These are phyloP conservation scores for Lachancea dasiensis DNA, from an alignment of 805 yeast species.

Conservation along the genomic window DNA sequence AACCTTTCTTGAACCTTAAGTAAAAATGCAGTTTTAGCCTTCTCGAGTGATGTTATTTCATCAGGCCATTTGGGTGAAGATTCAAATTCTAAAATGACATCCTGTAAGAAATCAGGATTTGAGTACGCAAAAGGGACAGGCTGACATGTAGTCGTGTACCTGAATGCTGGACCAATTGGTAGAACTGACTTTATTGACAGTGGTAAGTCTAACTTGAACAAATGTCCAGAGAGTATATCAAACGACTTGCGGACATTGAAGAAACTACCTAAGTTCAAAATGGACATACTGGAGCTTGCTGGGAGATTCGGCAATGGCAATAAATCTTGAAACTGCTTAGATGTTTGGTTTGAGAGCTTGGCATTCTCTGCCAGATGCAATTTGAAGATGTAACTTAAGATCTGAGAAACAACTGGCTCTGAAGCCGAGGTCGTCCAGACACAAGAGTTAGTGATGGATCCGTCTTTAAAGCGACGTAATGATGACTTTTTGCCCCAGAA, in stretches of 20 bases:
- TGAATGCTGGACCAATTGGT: constrained; percentile 68
- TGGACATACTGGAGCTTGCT: constrained; percentile 49
- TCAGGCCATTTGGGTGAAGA: constrained; percentile 94
- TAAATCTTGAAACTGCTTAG: constrained; percentile 42
- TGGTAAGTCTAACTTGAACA: constrained; percentile 57
- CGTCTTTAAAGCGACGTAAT: constrained; percentile 88
- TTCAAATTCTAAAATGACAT: constrained; percentile 80
- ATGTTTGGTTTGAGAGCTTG: constrained; percentile 29
- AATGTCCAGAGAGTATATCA: constrained; percentile 49
- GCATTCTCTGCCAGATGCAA: constrained; percentile 50
- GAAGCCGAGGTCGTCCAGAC: constrained; percentile 62
- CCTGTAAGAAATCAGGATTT: constrained; percentile 74
- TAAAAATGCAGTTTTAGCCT: constrained; percentile 85
- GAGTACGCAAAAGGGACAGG: constrained; percentile 80
- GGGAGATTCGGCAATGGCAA: constrained; percentile 59
- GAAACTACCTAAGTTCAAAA: constrained; percentile 38
- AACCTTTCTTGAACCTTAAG: constrained; percentile 54
- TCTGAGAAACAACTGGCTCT: constrained; percentile 59
- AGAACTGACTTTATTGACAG: constrained; percentile 61
- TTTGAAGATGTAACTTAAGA: constrained; percentile 56
- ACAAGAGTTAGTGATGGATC: constrained; percentile 83
- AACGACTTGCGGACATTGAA: constrained; percentile 45
- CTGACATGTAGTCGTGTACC: constrained; percentile 67
- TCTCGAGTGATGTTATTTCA: constrained; percentile 76
- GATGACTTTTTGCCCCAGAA: constrained; percentile 91